Base-by-base conservation (phyloP, 2,329 filamentous ascomycete species). In the Fonsecaea pugnacius region DNA sequence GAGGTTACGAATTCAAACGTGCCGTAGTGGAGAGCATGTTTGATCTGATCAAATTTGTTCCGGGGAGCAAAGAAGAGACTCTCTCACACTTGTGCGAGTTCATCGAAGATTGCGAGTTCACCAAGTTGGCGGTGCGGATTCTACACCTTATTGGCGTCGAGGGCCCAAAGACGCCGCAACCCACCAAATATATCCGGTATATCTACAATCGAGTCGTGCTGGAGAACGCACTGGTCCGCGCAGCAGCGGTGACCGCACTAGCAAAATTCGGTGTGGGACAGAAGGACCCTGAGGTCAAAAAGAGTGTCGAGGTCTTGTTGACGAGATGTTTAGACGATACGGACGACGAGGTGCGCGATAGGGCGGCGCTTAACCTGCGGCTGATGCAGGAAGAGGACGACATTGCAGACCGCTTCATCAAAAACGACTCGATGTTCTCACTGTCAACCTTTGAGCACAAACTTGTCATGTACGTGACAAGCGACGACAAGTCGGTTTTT, bases 21-120 rank as follows among this genome's bases (percentile, higher is more conserved):
- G 90, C 92, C 58, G 94, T 99, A 10, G 94, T 99, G 21, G 95
- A 99, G 82, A 96, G 92, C 84, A 98, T 99, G 89, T 98, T 99
- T 75, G 95, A 99, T 73, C 82, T 99, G 62, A 98, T 99, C 83
- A 97, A 98, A 78, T 99, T 99, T 73, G 94, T 99, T 2, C 95
- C 95, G 1, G 95, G 97, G 65, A 88, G 86, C 73, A 88, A 87
- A 74, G 87, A 90, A 76, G 87, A 90, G 70, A 94, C 95, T 18
- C 87, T 99, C 55, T 91, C 94, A 14, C 95, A 98, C 74, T 87
- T 99, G 24, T 98, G 95, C 81, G 95, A 99, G 76, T 99, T 99
- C 76, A 99, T 99, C 70, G 95, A 99, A 79, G 95, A 99, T 77
- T 99, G 95, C 81, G 95, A 99, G 76, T 99, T 98, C 78, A 97